Evolutionary conservation across 2,329 filamentous ascomycete species (phyloP), one percentile per base, ranked within the genome.

Genomic region (Xylaria arbuscula): DNA sequence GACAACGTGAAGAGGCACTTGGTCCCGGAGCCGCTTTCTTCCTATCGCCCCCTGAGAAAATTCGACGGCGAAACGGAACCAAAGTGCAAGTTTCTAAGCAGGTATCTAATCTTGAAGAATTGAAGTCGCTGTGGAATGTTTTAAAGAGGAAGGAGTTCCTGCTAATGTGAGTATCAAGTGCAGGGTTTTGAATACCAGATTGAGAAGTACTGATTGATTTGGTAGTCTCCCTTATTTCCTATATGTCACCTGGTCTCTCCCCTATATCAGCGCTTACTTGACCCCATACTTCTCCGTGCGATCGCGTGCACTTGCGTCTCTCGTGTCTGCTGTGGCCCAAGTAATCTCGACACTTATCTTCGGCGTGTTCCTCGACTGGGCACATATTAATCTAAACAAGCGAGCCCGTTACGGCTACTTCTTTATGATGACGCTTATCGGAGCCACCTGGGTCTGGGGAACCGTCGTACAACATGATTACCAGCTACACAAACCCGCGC

Each of bases 241-340:
- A 47, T 47, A 47, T n/a, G 42, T 47, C 17, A 47, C 42, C 42
- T 47, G 42, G 42, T 47, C 42, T 47, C 42, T 47, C 42, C 42
- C 42, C 17, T 47, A 47, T 47, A 47, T 47, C 42, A 47, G 42
- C 42, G 42, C 42, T 47, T 47, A 47, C 42, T n/a, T 47, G 17
- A 47, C 42, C 15, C 42, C 42, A 15, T 47, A 47, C 17, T 47
- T 47, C 42, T 47, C 42, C 15, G 42, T 47, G 42, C 11, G 42
- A 7, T 47, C 42, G 15, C 42, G 42, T 1, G 42, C 42, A 15
- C 42, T 47, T n/a, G 42, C 42, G 15, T 47, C 42, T 47, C 42
- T 47, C 7, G 42, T 47, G 15, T 47, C 42, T 7, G 42, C 42
- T n/a, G 42, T 47, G 10, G 42, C 42, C 42, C 42, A 47, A 47